Percentiles rank a stretch among this genome's conserved stretches.
These are phyloP conservation scores for Boechera stricta DNA, from an alignment of 345 rosid species.

Conservation along the genomic window DNA sequence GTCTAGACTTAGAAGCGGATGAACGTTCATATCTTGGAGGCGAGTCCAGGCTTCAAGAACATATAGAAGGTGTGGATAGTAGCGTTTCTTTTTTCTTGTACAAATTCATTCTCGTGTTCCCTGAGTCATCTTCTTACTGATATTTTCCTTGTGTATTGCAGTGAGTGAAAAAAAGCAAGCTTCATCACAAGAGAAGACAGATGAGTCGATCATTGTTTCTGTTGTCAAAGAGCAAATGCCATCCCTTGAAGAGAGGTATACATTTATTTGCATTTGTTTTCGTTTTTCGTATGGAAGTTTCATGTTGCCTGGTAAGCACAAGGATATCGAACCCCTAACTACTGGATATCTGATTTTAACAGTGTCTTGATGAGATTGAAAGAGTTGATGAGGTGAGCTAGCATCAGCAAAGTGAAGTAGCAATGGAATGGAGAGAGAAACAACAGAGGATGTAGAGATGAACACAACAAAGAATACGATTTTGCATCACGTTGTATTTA, in stretches of 20 bases:
- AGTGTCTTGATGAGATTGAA: constrained; percentile 54
- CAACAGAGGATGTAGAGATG: neutral
- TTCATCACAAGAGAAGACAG: constrained; percentile 36
- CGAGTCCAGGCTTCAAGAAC: constrained; percentile 47
- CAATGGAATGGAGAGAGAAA: constrained; percentile 10
- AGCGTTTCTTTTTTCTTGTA: neutral
- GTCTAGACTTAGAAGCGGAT: constrained; percentile 46
- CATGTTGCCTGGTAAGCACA: neutral
- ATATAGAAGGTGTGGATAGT: constrained; percentile 49
- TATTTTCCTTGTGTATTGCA: constrained; percentile 23
- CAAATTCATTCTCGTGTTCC: neutral
- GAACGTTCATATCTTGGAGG: constrained; percentile 59
- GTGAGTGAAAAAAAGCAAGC: constrained; percentile 43
- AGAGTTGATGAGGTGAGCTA: constrained; percentile 42
- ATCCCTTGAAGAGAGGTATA: constrained; percentile 58
- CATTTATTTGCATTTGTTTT: neutral
- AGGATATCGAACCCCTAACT: neutral
- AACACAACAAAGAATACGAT: neutral
- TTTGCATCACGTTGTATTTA: neutral
- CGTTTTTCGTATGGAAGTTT: neutral
- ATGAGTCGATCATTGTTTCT: constrained; percentile 38
- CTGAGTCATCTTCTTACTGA: neutral
- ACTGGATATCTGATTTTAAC: constrained; percentile 30
- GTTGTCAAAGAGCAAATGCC: constrained; percentile 53
- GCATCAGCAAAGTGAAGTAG: constrained; percentile 25